Base-by-base conservation (phyloP, 2,329 filamentous ascomycete genomes). In the Mollisiaceae sp. region DNA sequence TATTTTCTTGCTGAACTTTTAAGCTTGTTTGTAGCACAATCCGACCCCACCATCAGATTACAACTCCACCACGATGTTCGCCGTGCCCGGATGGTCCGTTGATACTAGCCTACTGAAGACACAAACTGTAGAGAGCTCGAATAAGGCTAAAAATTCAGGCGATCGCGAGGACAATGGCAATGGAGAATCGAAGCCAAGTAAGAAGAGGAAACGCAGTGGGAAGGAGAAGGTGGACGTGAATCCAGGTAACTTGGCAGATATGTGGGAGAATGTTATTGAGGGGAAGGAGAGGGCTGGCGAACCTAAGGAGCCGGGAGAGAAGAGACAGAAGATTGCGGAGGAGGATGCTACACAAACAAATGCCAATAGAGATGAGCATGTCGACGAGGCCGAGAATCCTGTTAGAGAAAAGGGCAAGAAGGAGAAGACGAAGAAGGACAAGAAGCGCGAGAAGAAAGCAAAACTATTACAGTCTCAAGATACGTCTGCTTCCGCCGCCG, bases 51-150 rank as follows among this genome's bases (percentile, higher is more conserved):
- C 8, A 38, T 47, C 22, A 43, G 15, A 22, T 52, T 9, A 41
- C 32, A 55, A 36, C 39, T 57, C 38, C 39, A 22, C 59, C 58
- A 70, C 24, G 36, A 94, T 98, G 94, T 98, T 98, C 78, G 90
- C 93, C 11, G 94, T 98, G 36, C 91, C 92, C 74, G 95, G 95
- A 72, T 97, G 94, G 94, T 92, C 92, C 45, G 84, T 97, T 41
- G 87, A 92, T 63, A 85, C 89, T 67, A 86, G 88, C 70, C 82
- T 81, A 60, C 86, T 96, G 69, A 93, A 92, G 78, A 79, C 87
- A 36, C 92, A 97, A 79, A 74, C 76, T 20, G 52, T 69, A 8
- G 67, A 68, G 32, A 38, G 63, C 1, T 52, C 65, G 39, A 71
- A 71, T 22, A 43, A 66, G 12, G 55, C 56, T 1, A 59, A 64